Base-by-base conservation (phyloP, 768 basidiomycete species). In the Xanthoconium purpureum region DNA sequence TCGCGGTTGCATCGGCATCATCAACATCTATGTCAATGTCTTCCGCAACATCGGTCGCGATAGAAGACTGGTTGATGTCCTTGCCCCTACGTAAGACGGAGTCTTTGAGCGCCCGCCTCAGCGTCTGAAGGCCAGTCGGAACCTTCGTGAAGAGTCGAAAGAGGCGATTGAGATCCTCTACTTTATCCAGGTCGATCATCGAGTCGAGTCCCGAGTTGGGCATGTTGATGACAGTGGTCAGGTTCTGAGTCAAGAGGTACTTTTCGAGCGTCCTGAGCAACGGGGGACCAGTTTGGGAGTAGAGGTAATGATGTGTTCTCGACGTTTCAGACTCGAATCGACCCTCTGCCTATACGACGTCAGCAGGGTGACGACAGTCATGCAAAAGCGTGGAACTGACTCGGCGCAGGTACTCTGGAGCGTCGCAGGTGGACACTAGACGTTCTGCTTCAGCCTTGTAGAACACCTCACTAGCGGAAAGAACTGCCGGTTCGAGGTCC, bases 281-380 rank as follows among this genome's bases (percentile, higher is more conserved):
- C 3, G 87, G 82, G 0, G 74, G 65, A 1, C 82, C 80, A 2
- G 94, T 96, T 55, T 84, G 80, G 5, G 85, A 81, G 15, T 89
- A 85, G 28, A 98, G 79, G 68, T 97, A 98, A 64, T 94, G 88
- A 55, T 91, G 83, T 13, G 88, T 85, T 33, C 97, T 83, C 24
- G 85, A 84, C 36, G 90, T 84, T 71, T 99, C 97, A 18, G 89
- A 85, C 10, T 84, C 78, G 52, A 98, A 82, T 9, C 94, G 85
- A 48, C 74, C 74, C 73, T 97, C 92, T 10, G 85, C 88, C 92
- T 95, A 70, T 20, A 61, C 24, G 48, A 51, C 59, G 65, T 63
- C 47, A 67, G 52, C 39, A 28, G 55, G 18, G 36, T 20, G 30
- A 18, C 14, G n/a, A 17, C 39, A 24, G 14, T n/a, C 28, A 35